Evolutionary conservation across 495 filamentous ascomycete genomes (phyloP).

Genomic region (Penicillium odoratum): DNA sequence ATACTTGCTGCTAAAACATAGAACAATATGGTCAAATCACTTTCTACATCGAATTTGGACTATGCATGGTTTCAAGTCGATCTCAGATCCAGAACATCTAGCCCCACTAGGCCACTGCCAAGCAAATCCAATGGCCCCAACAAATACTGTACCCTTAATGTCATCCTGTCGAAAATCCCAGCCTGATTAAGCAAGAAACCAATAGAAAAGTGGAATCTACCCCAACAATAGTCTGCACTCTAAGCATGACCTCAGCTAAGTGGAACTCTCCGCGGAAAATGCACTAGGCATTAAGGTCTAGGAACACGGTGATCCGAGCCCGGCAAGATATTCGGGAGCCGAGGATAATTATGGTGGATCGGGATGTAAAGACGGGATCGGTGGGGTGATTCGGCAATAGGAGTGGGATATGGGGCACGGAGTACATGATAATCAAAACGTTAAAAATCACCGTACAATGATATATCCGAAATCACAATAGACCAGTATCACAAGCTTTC

Average conservation of each 20-base stretch:
- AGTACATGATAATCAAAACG: no score
- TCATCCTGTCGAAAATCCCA: not conserved
- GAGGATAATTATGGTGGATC: not conserved
- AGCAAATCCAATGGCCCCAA: not conserved
- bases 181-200: not conserved
- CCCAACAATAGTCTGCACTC: not conserved
- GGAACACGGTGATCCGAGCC: not conserved
- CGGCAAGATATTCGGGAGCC: slow-evolving; percentile 13
- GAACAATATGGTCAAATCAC: no score
- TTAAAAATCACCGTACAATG: no score
- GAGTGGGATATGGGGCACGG: not conserved
- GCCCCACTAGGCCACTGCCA: not conserved
- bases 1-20: no score
- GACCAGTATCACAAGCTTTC: no score
- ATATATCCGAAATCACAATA: no score
- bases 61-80: not conserved
- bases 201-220: not conserved
- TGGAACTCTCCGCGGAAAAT: not conserved
- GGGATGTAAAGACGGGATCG: not conserved
- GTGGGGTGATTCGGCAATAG: not conserved
- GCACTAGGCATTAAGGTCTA: not conserved
- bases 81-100: not conserved
- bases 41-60: no score
- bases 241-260: not conserved
- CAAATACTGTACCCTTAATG: not conserved